These are phyloP conservation scores for Coniferiporia sulphurascens DNA, from an alignment of 1,284 basidiomycete species.

Conservation along the genomic window DNA sequence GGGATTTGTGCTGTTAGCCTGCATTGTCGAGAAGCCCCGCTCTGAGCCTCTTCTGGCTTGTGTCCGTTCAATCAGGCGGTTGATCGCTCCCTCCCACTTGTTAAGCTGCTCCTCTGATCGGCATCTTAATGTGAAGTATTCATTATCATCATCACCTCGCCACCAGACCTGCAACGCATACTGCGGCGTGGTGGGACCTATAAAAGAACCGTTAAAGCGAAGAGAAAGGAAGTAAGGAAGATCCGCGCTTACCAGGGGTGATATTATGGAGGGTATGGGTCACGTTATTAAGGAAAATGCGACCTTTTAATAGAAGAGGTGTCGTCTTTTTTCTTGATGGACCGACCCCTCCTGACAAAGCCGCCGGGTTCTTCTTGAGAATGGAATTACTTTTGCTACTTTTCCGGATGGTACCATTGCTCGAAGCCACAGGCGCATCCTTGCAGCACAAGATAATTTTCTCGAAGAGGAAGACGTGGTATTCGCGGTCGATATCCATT, in stretches of 20 bases:
- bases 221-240: conserved; percentile 12
- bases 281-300: conserved; percentile 97
- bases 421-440: conserved; percentile 52
- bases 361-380: conserved; percentile 63
- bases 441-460: conserved; percentile 99
- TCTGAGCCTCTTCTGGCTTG: conserved; percentile 60
- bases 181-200: conserved; percentile 36
- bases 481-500: conserved; percentile 94
- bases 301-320: conserved; percentile 87
- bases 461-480: conserved; percentile 98
- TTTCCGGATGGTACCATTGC: conserved; percentile 30
- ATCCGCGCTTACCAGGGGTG: conserved; percentile 50
- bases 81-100: conserved; percentile 89
- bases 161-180: conserved; percentile 86
- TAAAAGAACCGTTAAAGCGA: conserved; percentile 27
- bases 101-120: conserved; percentile 89
- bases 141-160: conserved; percentile 88
- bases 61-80: conserved; percentile 76
- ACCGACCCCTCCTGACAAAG: conserved; percentile 42
- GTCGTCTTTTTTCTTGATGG: conserved; percentile 70
- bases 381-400: conserved; percentile 72
- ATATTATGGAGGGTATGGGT: conserved; percentile 66
- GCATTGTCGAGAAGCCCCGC: conserved; percentile 41
- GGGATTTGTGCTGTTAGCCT: conserved; percentile 44
- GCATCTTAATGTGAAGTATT: conserved; percentile 93